phyloP scores from a whole-genome alignment of 768 basidiomycete species.

The Brasilioporus rufonigricans region DNA sequence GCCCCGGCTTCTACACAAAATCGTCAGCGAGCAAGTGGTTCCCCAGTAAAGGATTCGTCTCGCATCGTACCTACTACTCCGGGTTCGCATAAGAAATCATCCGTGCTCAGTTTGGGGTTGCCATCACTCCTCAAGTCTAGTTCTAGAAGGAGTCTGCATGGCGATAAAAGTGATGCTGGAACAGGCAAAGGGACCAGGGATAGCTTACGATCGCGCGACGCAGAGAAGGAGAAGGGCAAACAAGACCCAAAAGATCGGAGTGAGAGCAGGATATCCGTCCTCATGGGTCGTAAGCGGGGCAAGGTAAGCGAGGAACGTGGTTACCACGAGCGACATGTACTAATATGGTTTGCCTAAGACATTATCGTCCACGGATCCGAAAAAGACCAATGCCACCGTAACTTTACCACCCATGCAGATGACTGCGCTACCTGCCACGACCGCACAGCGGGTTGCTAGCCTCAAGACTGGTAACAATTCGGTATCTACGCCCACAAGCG shows the following conservation, averaged over 20 bases:
- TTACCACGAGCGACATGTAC: background rate
- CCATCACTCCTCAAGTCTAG: constrained; percentile 84
- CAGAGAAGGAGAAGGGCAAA: constrained; percentile 54
- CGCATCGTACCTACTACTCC: constrained; percentile 54
- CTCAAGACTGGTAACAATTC: constrained; percentile 58
- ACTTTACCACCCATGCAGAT: constrained; percentile 90
- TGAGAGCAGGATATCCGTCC: constrained; percentile 82
- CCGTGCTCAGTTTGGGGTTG: constrained; percentile 75
- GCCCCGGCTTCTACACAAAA: constrained; percentile 41
- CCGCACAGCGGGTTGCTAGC: constrained; percentile 82
- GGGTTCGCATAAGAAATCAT: constrained; percentile 74
- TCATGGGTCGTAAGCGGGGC: constrained; percentile 88
- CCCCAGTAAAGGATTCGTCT: constrained; percentile 54
- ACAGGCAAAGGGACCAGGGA: constrained; percentile 56
- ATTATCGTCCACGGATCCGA: constrained; percentile 76
- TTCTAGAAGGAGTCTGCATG: constrained; percentile 77
- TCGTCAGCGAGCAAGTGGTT: constrained; percentile 41
- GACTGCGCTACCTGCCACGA: constrained; percentile 74
- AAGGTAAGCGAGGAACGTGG: constrained; percentile 57
- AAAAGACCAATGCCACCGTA: constrained; percentile 67
- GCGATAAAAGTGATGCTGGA: constrained; percentile 43
- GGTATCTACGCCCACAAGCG: constrained; percentile 41
- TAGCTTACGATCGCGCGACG: constrained; percentile 39
- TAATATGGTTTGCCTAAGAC: constrained; percentile 49
- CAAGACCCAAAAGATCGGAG: constrained; percentile 83